Evolutionary conservation across 345 rosid genomes (phyloP).

Genomic region (Gossypium longicalyx): DNA sequence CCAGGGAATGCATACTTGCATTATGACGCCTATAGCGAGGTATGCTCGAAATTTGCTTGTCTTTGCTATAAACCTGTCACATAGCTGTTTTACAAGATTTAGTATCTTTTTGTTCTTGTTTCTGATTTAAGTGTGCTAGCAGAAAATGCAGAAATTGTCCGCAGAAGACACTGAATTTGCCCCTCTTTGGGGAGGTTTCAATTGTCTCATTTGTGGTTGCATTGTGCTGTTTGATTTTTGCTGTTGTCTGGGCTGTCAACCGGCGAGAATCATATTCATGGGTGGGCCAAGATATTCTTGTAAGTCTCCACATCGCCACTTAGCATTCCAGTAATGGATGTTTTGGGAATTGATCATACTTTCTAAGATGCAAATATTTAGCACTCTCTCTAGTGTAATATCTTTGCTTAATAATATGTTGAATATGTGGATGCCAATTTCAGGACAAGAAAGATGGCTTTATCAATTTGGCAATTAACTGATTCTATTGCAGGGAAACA

Average conservation of each 20-base stretch:
- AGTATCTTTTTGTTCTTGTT: slow-evolving; percentile 14
- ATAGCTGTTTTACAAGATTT: slow-evolving; percentile 13
- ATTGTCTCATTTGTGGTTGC: slow-evolving; percentile 57
- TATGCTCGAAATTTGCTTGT: slow-evolving; percentile 19
- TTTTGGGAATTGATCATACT: neutral
- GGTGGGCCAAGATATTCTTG: slow-evolving; percentile 96
- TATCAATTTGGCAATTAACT: neutral
- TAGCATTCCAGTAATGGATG: neutral
- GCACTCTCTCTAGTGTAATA: neutral
- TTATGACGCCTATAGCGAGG: slow-evolving; percentile 65
- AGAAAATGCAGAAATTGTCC: slow-evolving; percentile 56
- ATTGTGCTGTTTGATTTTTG: slow-evolving; percentile 54
- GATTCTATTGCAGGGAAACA: neutral
- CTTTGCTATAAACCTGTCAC: slow-evolving; percentile 11
- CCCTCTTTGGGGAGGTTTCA: slow-evolving; percentile 67
- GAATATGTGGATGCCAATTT: neutral
- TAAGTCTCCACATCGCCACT: slow-evolving; percentile 35
- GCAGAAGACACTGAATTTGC: slow-evolving; percentile 52
- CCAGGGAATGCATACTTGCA: slow-evolving; percentile 93
- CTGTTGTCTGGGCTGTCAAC: slow-evolving; percentile 65
- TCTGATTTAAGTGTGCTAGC: slow-evolving; percentile 25
- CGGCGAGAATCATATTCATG: slow-evolving; percentile 74
- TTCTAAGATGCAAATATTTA: neutral
- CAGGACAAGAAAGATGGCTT: neutral
- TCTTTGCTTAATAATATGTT: neutral